phyloP scores from a whole-genome alignment of 192 early-diverging fungal species.

The Backusella westeae region DNA sequence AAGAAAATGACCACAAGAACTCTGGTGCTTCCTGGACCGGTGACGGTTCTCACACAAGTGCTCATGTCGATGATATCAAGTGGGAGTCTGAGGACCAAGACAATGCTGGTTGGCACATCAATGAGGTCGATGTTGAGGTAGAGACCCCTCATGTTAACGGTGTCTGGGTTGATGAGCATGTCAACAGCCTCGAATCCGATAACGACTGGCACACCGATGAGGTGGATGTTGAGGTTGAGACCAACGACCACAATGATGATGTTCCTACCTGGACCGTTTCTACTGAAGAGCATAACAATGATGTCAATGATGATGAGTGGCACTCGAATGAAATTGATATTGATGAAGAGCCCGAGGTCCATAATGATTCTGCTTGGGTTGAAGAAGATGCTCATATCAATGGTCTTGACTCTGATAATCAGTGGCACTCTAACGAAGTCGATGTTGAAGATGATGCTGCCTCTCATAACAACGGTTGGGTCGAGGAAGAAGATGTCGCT shows the following conservation, averaged over 20 bases:
- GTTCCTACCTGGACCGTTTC: not conserved
- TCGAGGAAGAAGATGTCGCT: not conserved
- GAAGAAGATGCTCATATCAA: not conserved
- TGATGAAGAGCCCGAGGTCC: not conserved
- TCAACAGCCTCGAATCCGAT: not conserved
- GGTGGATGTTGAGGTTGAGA: not conserved
- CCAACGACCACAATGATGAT: not conserved
- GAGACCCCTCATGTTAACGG: not conserved
- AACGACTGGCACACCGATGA: not conserved
- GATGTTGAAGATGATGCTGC: not conserved
- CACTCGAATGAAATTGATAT: not conserved
- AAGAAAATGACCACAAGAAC: not conserved
- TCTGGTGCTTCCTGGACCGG: not conserved
- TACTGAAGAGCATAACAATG: not conserved
- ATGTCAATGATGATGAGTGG: not conserved
- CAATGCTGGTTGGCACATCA: not conserved
- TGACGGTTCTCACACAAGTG: not conserved
- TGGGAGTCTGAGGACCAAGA: not conserved
- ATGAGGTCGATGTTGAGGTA: not conserved
- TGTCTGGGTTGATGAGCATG: slow-evolving; percentile 6
- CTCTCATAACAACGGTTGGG: not conserved
- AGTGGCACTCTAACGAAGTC: not conserved
- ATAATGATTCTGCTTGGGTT: slow-evolving; percentile 5
- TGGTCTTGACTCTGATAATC: not conserved
- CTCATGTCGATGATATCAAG: not conserved